These are phyloP conservation scores for Ascosphaera apis DNA, from an alignment of 2,329 filamentous ascomycete species.

Conservation along the genomic window DNA sequence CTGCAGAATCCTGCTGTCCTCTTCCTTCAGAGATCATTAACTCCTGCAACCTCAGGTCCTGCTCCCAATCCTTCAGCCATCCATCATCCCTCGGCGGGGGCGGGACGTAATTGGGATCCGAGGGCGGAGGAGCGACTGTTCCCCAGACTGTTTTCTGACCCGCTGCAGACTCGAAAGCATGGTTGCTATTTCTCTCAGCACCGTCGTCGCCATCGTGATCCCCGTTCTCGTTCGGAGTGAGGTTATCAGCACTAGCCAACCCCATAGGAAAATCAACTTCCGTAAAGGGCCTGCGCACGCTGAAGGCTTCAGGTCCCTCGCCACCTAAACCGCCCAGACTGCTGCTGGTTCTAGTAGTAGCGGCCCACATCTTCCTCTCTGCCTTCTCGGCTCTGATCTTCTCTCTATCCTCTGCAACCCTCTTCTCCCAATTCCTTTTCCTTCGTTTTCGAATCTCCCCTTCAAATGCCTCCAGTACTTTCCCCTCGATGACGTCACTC, in stretches of 20 bases:
- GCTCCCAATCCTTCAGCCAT: conserved; percentile 69
- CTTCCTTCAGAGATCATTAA: conserved; percentile 7
- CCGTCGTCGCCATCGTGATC: neutral
- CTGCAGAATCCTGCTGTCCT: conserved; percentile 7
- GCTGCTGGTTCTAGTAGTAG: conserved; percentile 22
- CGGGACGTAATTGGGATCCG: conserved; percentile 25
- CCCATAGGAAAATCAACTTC: neutral
- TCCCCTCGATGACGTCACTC: conserved; percentile 63
- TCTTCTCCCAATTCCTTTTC: conserved; percentile 61
- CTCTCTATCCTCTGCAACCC: conserved; percentile 66
- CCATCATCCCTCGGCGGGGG: conserved; percentile 38
- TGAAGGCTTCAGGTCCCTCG: neutral
- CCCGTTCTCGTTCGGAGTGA: neutral
- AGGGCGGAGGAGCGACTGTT: conserved; percentile 42
- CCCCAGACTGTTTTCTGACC: conserved; percentile 75
- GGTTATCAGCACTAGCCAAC: neutral
- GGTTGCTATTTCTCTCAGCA: neutral
- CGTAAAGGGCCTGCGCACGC: neutral
- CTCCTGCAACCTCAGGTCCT: conserved; percentile 30
- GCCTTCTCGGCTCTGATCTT: conserved; percentile 58
- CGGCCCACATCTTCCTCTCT: conserved; percentile 43
- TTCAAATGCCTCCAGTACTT: conserved; percentile 53
- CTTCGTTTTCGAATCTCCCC: conserved; percentile 53
- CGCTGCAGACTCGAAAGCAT: neutral
- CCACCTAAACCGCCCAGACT: neutral